Evolutionary conservation across 345 rosid species (phyloP), one percentile per base, ranked within the genome.

Genomic region (Populus alba): DNA sequence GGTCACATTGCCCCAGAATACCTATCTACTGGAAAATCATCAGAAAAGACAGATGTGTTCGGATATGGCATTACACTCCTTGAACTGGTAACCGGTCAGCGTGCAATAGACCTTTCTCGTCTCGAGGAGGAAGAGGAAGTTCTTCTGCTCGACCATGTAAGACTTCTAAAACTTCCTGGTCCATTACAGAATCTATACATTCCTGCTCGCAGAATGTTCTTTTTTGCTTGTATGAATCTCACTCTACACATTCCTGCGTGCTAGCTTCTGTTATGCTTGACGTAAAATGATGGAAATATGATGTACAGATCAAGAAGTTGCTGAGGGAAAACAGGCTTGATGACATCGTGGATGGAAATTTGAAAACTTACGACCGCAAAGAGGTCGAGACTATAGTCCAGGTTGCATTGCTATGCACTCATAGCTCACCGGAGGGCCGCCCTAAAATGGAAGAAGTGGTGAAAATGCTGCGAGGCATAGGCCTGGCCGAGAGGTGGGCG

Each of bases 1-100:
- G 97, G 98, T 22, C 97, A 94, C 81, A 92, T 94, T 13, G 98
- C 98, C 4, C 98, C 98, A 15, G 98, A 94, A 74, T 92, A 94
- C 77, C 81, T 94, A 76, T 89, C 97, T 69, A 92, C 95, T 0
- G 98, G 98, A 39, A 90, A 92, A 81, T 86, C 97, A 66, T 90
- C 97, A 22, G 97, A 92, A 77, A 94, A 92, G 75, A 90, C 95
- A 0, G 97, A 94, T 84, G 97, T 94, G 23, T 92, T 94, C 55
- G 98, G 98, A 23, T 95, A 90, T 47, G 98, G 98, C 43, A 86
- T 93, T 78, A 91, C 92, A 7, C 95, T 95, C 84, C 94, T 93
- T 59, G 98, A 95, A 79, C 94, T 95, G 15, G 90, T 95, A 62
- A 92, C 97, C 2, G 97, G 98, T 75, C 95, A 95, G 80, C 97